A percentile compares a stretch with the other conserved stretches of the same genome.
These are phyloP conservation scores for Carpinus viminea DNA, from an alignment of 306 rosid genomes.

Conservation along the genomic window DNA sequence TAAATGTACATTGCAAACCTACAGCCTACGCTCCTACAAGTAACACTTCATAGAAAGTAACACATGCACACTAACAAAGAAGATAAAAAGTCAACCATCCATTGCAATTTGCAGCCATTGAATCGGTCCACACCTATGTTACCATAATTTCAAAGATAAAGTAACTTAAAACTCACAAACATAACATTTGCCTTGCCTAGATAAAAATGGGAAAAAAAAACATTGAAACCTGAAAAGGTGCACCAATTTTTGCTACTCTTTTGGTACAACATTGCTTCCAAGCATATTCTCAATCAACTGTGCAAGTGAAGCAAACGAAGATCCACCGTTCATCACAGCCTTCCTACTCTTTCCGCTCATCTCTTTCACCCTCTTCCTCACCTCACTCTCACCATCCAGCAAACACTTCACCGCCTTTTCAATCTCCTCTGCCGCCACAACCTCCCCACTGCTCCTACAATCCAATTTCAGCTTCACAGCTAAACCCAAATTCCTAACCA, in stretches of 20 bases:
- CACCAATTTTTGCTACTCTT: not conserved
- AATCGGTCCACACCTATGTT: no score
- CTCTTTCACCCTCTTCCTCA: conserved; percentile 16
- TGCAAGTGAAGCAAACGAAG: conserved; percentile 12
- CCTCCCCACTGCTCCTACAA: not conserved
- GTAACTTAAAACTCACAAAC: no score
- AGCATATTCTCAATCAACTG: not conserved
- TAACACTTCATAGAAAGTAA: no score
- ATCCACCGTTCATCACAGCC: not conserved
- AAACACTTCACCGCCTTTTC: not conserved
- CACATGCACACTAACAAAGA: no score
- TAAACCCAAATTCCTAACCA: conserved; percentile 22
- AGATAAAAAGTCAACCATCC: no score
- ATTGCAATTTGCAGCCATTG: no score
- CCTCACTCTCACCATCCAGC: conserved; percentile 8
- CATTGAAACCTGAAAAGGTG: not conserved
- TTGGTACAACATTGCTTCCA: not conserved
- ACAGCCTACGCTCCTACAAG: no score
- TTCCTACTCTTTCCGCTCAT: conserved; percentile 1
- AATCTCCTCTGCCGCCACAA: conserved; percentile 4
- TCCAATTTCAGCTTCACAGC: conserved; percentile 15
- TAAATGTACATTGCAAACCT: no score
- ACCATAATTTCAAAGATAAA: no score
- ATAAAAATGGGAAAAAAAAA: no score
- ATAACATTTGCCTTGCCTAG: no score